Evolutionary conservation across 192 early-diverging fungal species (phyloP).

Genomic region (Podila epicladia): DNA sequence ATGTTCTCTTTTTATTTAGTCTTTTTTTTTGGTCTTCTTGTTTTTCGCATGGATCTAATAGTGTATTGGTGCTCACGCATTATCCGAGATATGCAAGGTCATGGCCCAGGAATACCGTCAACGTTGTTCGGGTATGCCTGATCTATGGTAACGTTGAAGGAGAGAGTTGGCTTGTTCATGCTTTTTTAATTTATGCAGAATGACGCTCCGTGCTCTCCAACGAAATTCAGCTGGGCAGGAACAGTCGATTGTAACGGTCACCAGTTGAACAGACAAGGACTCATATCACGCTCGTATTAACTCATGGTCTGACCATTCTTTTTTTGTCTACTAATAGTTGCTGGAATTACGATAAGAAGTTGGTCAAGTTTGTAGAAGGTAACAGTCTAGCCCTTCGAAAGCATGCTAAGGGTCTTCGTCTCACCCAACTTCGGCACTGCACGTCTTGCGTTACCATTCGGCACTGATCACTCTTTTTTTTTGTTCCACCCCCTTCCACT

Average conservation of each 20-base stretch:
- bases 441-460: not conserved
- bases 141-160: constrained; percentile 61
- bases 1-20: not conserved
- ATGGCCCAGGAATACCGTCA: constrained; percentile 71
- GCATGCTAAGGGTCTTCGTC: not conserved
- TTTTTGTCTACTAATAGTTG: constrained; percentile 39
- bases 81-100: constrained; percentile 66
- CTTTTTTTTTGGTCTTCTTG: constrained; percentile 6
- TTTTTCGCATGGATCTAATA: constrained; percentile 16
- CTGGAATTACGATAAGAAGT: constrained; percentile 66
- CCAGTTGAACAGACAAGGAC: too few species aligned
- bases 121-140: constrained; percentile 73
- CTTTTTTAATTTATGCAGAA: not conserved
- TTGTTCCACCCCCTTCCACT: not conserved
- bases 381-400: not conserved
- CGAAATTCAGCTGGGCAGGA: too few species aligned
- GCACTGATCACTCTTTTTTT: not conserved
- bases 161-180: not conserved
- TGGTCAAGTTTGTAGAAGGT: constrained; percentile 72
- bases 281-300: not conserved
- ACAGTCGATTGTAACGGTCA: too few species aligned
- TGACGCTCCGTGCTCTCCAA: not conserved
- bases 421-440: not conserved
- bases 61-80: constrained; percentile 64
- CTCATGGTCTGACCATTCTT: not conserved